phyloP scores from a whole-genome alignment of 2,329 filamentous ascomycete species.

The Cyclaneusma minus region DNA sequence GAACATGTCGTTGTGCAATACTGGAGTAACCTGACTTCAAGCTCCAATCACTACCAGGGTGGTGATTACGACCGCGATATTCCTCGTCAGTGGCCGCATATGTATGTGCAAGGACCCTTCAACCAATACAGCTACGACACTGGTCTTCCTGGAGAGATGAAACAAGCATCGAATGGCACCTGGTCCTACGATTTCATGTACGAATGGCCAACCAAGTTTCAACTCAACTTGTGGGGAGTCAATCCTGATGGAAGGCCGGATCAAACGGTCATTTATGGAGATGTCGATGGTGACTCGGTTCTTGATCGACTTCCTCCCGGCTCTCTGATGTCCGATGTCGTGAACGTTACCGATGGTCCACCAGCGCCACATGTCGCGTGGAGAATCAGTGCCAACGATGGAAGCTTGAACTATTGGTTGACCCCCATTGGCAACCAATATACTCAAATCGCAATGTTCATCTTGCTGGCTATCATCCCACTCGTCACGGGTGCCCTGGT shows the following conservation, averaged over 20 bases:
- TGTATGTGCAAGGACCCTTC: conserved; percentile 45
- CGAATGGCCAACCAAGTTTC: conserved; percentile 46
- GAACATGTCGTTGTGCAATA: conserved; percentile 49
- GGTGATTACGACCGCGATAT: conserved; percentile 31
- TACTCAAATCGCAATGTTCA: conserved; percentile 35
- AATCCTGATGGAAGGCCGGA: conserved; percentile 47
- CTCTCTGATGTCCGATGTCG: conserved; percentile 34
- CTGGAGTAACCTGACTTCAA: conserved; percentile 41
- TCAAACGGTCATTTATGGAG: conserved; percentile 40
- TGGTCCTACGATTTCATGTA: conserved; percentile 47
- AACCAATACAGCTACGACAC: conserved; percentile 50
- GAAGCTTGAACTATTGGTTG: conserved; percentile 31
- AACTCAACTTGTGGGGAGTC: conserved; percentile 53
- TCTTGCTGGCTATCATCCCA: conserved; percentile 37
- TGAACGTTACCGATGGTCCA: conserved; percentile 42
- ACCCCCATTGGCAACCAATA: conserved; percentile 36
- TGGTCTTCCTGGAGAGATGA: conserved; percentile 37
- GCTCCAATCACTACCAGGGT: conserved; percentile 43
- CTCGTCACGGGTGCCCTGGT: conserved; percentile 30
- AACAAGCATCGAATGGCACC: conserved; percentile 27
- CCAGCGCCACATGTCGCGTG: conserved; percentile 38
- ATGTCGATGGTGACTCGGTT: conserved; percentile 42
- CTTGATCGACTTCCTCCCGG: conserved; percentile 46
- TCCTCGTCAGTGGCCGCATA: conserved; percentile 40
- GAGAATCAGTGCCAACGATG: conserved; percentile 38